Percentiles rank a stretch among this genome's conserved stretches.
These are phyloP conservation scores for Blastocystis sp. DNA, from an alignment of 352 stramenopile species.

Conservation along the genomic window DNA sequence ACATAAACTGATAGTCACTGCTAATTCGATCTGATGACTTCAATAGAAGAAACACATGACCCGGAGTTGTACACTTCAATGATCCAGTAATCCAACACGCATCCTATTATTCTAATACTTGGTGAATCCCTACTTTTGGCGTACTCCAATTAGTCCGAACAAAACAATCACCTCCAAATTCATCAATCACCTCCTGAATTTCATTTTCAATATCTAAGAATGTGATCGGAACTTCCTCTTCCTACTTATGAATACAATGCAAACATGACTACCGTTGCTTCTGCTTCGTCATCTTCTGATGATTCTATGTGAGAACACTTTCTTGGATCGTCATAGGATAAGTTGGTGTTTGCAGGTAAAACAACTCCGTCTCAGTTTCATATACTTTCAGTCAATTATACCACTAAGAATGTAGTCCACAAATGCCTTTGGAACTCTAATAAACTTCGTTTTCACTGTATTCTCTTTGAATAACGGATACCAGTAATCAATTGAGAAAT, in stretches of 20 bases:
- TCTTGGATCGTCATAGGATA: conserved; percentile 27
- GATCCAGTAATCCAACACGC: conserved; percentile 36
- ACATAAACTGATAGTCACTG: not conserved
- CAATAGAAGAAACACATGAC: conserved; percentile 50
- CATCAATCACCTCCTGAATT: conserved; percentile 32
- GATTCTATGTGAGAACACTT: not conserved
- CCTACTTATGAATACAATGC: not conserved
- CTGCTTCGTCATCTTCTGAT: conserved; percentile 2
- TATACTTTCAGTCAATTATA: not conserved
- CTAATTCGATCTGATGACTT: conserved; percentile 42
- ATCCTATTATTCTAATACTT: conserved; percentile 5
- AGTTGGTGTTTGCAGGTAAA: not conserved
- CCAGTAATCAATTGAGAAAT: conserved; percentile 55
- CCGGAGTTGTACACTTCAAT: conserved; percentile 37
- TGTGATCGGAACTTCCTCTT: not conserved
- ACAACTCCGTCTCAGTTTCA: conserved; percentile 1
- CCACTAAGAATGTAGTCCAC: conserved; percentile 33
- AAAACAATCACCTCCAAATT: conserved; percentile 50
- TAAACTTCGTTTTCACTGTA: conserved; percentile 22
- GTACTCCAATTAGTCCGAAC: conserved; percentile 60
- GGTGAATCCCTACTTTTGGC: not conserved
- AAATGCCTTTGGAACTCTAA: not conserved
- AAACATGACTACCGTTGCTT: not conserved
- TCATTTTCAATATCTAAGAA: conserved; percentile 34
- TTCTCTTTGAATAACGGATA: conserved; percentile 47